Base-by-base conservation (phyloP, 2,329 filamentous ascomycete genomes). In the Aureobasidium sp. region DNA sequence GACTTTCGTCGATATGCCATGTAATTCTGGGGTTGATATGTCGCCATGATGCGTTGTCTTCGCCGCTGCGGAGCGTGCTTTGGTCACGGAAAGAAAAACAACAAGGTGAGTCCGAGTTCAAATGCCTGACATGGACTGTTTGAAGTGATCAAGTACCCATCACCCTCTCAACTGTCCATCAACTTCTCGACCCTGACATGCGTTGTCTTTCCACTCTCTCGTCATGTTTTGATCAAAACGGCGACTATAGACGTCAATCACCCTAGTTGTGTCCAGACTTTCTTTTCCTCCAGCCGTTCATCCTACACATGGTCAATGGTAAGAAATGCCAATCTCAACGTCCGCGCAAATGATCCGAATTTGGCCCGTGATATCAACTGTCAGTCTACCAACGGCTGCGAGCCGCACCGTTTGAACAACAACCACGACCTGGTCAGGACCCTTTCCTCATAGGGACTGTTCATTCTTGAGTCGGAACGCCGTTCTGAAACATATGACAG, bases 401-500 rank as follows among this genome's bases (percentile, higher is more conserved):
- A 42, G 37, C 51, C 51, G 38, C 51, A n/a, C 37, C 51, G 37
- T 55, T 55, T 27, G 37, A 9, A 27, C 49, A n/a, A 8, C 33
- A 27, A 27, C 37, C 37, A 42, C 6, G 27, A 31, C 6, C n/a
- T 27, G 1, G 13, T 13, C 7, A 3, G 1, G 38, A 19, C 35
- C 13, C 17, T 55, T 43, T 42, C 51, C 35, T 19, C 2, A 11
- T 27, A 10, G 7, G 15, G 51, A 25, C 21, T 10, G 2, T n/a
- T 23, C 13, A 7, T 9, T 9, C 25, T 35, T 23, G 5, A 42
- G 21, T 31, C 25, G 51, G 19, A 13, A 45, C 25, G 51, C 51
- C 51, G 51, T 55, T 55, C 37, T 55, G 51, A 55, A 55, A 55
- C 51, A 55, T 40, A 55, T 43, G 51, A 54, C 25, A 55, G 51